Evolutionary conservation across 768 basidiomycete species (phyloP), one percentile per base, ranked within the genome.

Genomic region (Leccinum uliginosum): DNA sequence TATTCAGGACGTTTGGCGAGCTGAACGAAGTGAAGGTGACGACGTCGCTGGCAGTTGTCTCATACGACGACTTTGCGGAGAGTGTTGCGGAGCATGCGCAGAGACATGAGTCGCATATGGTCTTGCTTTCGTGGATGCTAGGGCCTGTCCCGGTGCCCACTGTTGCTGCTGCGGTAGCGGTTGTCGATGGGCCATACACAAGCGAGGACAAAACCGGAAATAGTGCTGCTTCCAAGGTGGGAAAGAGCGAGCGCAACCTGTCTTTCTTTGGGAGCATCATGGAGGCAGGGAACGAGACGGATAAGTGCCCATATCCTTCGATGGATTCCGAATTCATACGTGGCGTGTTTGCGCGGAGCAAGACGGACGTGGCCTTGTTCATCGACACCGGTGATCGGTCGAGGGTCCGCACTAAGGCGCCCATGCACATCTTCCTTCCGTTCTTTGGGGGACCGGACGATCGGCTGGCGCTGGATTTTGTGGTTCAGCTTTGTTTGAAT

Each of bases 371-470:
- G 19, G 93, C 86, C 3, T 71, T 98, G 11, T 92, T 87, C 66
- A 80, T 98, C 49, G 92, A 97, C 65, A 79, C 82, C 43, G 79
- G 79, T 34, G 73, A 76, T 54, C 63, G 61, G 11, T 50, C 65
- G 32, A 21, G 11, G 21, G 21, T 8, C 8, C 65, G 32, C 29
- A 1, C 54, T 32, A 69, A 70, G 47, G 73, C 72, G 38, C 69
- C 64, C 10, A 80, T 85, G 63, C 89, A 92, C 66, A 62, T 98
- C 12, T 89, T 93, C 73, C 65, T 97, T 15, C 90, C 93, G 0
- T 98, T 98, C 81, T 90, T 93, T 68, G 95, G 96, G 26, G 96
- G 95, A 0, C 89, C 93, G 0, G 96, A 98, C 69, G 95, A 97
- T 67, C 80, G 96, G 3, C 77, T 93, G 19, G 91, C 93, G 0